phyloP scores from a whole-genome alignment of 2,329 filamentous ascomycete genomes.

The Alternaria rosae region DNA sequence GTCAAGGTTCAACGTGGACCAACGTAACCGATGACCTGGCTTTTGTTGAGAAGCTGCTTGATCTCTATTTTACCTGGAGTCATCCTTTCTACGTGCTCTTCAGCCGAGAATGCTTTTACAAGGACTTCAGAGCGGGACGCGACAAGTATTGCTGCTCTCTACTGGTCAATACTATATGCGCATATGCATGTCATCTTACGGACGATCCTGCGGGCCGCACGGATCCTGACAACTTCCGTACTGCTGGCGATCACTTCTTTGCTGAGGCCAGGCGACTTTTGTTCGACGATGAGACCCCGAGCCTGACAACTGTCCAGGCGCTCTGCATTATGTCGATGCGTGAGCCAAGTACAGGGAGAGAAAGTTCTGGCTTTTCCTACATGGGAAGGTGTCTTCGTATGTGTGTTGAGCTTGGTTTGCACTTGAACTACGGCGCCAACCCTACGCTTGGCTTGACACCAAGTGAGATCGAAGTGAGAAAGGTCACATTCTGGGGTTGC shows the following conservation, averaged over 20 bases:
- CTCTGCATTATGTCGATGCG: conserved; percentile 78
- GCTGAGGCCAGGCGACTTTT: conserved; percentile 71
- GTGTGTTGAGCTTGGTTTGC: conserved; percentile 74
- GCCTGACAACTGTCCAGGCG: conserved; percentile 75
- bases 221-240: conserved; percentile 67
- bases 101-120: conserved; percentile 73
- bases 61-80: conserved; percentile 74
- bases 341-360: conserved; percentile 75
- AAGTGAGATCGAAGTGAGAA: conserved; percentile 58
- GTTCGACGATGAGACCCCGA: conserved; percentile 64
- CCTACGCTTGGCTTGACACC: conserved; percentile 43
- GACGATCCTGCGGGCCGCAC: conserved; percentile 68
- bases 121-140: conserved; percentile 68
- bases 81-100: conserved; percentile 78
- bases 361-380: conserved; percentile 76
- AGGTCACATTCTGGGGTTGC: conserved; percentile 62
- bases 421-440: conserved; percentile 56
- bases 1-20: conserved; percentile 61
- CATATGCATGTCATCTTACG: conserved; percentile 73
- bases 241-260: conserved; percentile 78
- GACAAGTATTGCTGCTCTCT: conserved; percentile 72
- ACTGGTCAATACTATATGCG: conserved; percentile 70
- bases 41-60: conserved; percentile 69
- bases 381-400: conserved; percentile 75
- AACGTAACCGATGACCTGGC: conserved; percentile 64